Conservation (phyloP, 2,329 filamentous ascomycete species). For the Aspergillus sp. region DNA sequence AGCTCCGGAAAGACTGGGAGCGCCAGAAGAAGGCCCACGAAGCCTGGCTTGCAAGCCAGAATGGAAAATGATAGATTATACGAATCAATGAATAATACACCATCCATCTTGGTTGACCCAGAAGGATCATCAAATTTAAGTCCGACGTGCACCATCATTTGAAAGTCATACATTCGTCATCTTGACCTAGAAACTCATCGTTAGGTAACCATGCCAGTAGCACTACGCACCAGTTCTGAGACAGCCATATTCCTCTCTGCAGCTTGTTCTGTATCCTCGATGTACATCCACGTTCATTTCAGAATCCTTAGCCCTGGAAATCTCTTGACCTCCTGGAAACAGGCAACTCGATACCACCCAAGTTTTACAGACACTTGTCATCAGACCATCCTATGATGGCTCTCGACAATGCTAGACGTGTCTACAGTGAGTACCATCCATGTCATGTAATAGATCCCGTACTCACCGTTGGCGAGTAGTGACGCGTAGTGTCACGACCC, state of each 20-base stretch:
- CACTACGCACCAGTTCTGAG: background rate
- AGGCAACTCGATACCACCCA: background rate
- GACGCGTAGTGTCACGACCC: background rate
- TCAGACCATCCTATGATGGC: background rate
- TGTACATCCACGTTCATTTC: background rate
- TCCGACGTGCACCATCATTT: background rate
- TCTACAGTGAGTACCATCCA: background rate
- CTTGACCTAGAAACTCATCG: background rate
- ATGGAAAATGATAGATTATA: constrained; percentile 12
- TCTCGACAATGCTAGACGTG: background rate
- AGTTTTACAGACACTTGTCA: background rate
- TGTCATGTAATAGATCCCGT: background rate
- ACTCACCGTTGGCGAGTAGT: background rate
- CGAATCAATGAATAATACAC: background rate
- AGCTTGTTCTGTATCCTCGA: background rate
- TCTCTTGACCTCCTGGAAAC: background rate
- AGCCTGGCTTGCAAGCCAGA: constrained; percentile 18
- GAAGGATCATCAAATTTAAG: background rate
- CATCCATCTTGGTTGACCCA: constrained; percentile 7
- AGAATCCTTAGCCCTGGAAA: no score
- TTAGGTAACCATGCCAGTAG: background rate
- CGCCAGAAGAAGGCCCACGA: constrained; percentile 71
- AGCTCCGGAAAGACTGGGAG: constrained; percentile 85
- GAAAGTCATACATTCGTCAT: background rate
- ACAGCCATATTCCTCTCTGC: background rate